These are phyloP conservation scores for Seiridium unicorne DNA, from an alignment of 2,329 filamentous ascomycete genomes.

Conservation along the genomic window DNA sequence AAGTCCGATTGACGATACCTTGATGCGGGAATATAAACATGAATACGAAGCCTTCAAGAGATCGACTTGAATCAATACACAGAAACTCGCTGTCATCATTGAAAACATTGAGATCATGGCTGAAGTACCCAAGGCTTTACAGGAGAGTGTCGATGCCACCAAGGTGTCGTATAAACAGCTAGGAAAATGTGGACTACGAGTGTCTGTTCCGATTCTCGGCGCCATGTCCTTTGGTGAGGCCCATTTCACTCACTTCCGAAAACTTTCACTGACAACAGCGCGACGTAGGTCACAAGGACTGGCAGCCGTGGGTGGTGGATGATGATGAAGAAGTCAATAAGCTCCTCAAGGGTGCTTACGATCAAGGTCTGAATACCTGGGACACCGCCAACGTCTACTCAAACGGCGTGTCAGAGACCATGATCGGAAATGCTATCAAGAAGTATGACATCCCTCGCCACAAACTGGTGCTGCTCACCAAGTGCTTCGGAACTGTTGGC, in stretches of 20 bases:
- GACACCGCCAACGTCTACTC: slow-evolving; percentile 51
- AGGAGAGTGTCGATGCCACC: slow-evolving; percentile 2
- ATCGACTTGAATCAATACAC: too few relatives aligned
- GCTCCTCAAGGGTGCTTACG: slow-evolving; percentile 13
- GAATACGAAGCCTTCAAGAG: too few relatives aligned
- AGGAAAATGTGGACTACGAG: slow-evolving; percentile 10
- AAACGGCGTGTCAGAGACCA: slow-evolving; percentile 62
- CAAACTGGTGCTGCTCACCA: slow-evolving; percentile 62
- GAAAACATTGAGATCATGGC: background rate
- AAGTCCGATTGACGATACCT: too few relatives aligned
- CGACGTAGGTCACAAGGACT: background rate
- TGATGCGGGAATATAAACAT: too few relatives aligned
- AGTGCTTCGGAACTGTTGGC: slow-evolving; percentile 25
- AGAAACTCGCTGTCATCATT: background rate
- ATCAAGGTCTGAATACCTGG: slow-evolving; percentile 13
- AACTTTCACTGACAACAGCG: background rate
- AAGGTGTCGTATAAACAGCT: slow-evolving; percentile 8
- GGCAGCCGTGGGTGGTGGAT: slow-evolving; percentile 9
- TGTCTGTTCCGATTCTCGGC: slow-evolving; percentile 10
- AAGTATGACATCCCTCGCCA: slow-evolving; percentile 62
- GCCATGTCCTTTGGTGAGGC: slow-evolving; percentile 8
- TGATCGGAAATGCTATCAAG: slow-evolving; percentile 64
- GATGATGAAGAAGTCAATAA: slow-evolving; percentile 10
- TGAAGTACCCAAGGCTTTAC: background rate
- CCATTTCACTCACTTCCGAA: background rate